Evolutionary conservation across 2,329 filamentous ascomycete genomes (phyloP).

Genomic region (Aspergillus pseudoglaucus): DNA sequence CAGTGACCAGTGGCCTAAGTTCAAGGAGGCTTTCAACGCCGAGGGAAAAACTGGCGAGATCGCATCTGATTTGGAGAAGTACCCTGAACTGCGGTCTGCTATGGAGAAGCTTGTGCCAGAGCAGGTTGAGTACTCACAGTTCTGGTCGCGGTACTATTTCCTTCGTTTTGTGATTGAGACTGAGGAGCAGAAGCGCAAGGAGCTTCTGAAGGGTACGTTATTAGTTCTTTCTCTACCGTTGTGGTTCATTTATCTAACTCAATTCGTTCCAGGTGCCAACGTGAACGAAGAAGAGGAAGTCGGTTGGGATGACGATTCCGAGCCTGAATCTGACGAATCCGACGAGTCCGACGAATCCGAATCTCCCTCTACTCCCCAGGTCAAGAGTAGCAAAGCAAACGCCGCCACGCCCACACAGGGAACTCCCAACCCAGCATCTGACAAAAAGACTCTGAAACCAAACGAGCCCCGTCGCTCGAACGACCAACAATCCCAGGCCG

Average conservation of each 20-base stretch:
- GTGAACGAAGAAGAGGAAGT: conserved; percentile 65
- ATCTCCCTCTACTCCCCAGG: conserved; percentile 38
- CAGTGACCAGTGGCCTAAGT: conserved; percentile 66
- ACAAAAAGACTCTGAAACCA: conserved; percentile 52
- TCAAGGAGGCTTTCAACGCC: conserved; percentile 68
- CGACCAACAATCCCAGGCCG: conserved; percentile 82
- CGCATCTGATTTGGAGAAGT: conserved; percentile 72
- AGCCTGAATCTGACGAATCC: conserved; percentile 40
- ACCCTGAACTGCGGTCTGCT: conserved; percentile 72
- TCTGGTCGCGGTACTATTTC: conserved; percentile 97
- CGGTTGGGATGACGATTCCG: conserved; percentile 65
- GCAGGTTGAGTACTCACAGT: conserved; percentile 77
- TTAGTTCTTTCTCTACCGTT: neutral
- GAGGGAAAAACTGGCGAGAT: conserved; percentile 82
- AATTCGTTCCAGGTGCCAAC: conserved; percentile 29
- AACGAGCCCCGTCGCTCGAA: conserved; percentile 64
- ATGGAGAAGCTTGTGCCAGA: conserved; percentile 98
- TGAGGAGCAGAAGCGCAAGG: conserved; percentile 79
- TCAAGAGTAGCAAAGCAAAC: conserved; percentile 32
- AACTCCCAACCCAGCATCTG: conserved; percentile 26
- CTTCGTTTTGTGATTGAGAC: conserved; percentile 86
- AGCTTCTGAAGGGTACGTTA: conserved; percentile 77
- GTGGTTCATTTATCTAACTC: conserved; percentile 2
- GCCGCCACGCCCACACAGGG: conserved; percentile 16
- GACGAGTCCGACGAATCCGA: conserved; percentile 48